Conservation (phyloP, 2,329 filamentous ascomycete species). For the Nemania sp. region DNA sequence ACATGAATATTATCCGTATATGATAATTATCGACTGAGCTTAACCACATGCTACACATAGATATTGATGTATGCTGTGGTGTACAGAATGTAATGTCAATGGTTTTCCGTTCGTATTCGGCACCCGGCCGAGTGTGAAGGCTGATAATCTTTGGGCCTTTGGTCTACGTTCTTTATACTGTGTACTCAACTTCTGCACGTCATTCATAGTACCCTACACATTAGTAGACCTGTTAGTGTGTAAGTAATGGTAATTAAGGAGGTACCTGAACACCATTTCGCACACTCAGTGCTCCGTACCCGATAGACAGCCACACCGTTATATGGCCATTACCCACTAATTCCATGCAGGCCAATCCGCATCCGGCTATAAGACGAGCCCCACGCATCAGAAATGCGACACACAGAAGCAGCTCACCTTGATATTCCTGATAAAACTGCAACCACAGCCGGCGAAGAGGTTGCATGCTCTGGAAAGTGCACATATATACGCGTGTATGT, state of each 20-base stretch:
- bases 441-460: background rate
- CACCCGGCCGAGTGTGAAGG: conserved; percentile 2
- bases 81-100: background rate
- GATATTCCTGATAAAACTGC: background rate
- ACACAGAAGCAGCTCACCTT: background rate
- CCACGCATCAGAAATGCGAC: background rate
- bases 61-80: no score
- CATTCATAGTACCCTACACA: conserved; percentile 21
- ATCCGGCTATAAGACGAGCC: conserved; percentile 10
- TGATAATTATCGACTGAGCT: no score
- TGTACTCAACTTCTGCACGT: conserved; percentile 22
- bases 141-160: no score
- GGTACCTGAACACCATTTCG: no score
- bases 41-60: no score
- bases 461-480: background rate
- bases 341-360: conserved; percentile 19
- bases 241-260: no score
- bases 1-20: no score
- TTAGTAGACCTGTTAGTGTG: no score
- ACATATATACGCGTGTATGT: background rate
- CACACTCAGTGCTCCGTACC: no score
- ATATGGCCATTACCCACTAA: background rate
- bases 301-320: background rate
- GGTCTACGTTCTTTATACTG: no score
- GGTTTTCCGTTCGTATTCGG: background rate